Evolutionary conservation across 2,329 filamentous ascomycete species (phyloP).

Genomic region (Bimuria novae-zelandiae): DNA sequence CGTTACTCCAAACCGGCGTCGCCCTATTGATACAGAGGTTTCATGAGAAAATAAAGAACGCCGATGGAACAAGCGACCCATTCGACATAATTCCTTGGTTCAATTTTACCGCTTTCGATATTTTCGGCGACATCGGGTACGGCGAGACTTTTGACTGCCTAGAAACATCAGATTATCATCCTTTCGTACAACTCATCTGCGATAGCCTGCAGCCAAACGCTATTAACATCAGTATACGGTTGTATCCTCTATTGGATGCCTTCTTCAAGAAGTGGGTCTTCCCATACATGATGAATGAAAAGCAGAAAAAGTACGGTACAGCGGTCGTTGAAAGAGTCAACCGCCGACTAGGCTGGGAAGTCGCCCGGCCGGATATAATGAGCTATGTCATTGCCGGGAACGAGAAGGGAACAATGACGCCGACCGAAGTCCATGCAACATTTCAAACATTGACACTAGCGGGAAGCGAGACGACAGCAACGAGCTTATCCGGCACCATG

Average conservation of each 20-base stretch:
- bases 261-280: slow-evolving; percentile 2
- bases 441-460: slow-evolving; percentile 40
- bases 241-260: slow-evolving; percentile 7
- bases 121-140: slow-evolving; percentile 54
- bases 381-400: neutral
- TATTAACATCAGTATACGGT: neutral
- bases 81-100: slow-evolving; percentile 8
- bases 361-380: slow-evolving; percentile 11
- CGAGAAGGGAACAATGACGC: neutral
- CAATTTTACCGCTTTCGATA: slow-evolving; percentile 11
- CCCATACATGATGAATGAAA: neutral
- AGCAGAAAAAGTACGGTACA: slow-evolving; percentile 5
- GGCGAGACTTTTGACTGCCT: slow-evolving; percentile 51
- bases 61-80: neutral
- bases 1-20: neutral
- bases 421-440: slow-evolving; percentile 39
- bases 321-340: slow-evolving; percentile 9
- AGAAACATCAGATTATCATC: slow-evolving; percentile 31
- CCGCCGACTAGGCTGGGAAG: slow-evolving; percentile 6
- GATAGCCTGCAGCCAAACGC: neutral
- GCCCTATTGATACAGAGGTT: neutral
- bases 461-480: slow-evolving; percentile 48
- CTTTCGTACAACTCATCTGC: slow-evolving; percentile 36
- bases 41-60: neutral
- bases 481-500: slow-evolving; percentile 34